A percentile compares a stretch with the other conserved stretches of the same genome.
phyloP scores from a whole-genome alignment of 371 early-diverging fungal species.

The Mortierella polycephala region DNA sequence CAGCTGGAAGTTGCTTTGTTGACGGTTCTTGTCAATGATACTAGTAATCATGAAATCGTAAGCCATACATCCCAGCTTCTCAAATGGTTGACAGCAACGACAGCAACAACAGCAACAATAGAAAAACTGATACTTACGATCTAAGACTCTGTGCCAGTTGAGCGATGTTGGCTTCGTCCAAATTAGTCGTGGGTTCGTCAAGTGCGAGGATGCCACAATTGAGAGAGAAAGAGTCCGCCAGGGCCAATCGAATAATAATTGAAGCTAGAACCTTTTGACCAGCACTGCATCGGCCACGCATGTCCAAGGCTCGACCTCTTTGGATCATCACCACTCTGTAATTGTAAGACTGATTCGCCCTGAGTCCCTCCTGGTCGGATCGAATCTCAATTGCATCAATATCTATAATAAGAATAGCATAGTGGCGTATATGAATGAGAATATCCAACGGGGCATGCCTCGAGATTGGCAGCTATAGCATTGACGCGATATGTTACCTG shows the following conservation, averaged over 20 bases:
- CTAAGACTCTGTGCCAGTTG: conserved; percentile 90
- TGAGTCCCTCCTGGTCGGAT: conserved; percentile 81
- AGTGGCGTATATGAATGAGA: background rate
- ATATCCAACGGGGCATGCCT: background rate
- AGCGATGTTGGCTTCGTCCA: conserved; percentile 95
- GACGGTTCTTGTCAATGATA: conserved; percentile 81
- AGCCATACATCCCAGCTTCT: too few species aligned
- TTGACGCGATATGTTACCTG: conserved; percentile 64
- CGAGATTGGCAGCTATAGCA: too few species aligned
- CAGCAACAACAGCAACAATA: background rate
- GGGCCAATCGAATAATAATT: conserved; percentile 96
- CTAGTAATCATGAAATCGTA: conserved; percentile 44
- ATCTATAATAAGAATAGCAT: conserved; percentile 60
- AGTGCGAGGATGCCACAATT: conserved; percentile 98
- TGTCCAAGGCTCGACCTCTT: conserved; percentile 91
- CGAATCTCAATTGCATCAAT: conserved; percentile 97
- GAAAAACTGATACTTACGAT: conserved; percentile 58
- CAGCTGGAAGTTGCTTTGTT: conserved; percentile 95
- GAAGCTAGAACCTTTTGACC: conserved; percentile 99
- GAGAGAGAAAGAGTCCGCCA: conserved; percentile 96
- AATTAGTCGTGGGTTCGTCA: conserved; percentile 99
- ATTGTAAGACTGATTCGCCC: conserved; percentile 83
- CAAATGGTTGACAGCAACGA: background rate
- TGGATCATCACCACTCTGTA: conserved; percentile 99
- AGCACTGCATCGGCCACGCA: conserved; percentile 99